Base-by-base conservation (phyloP, 495 filamentous ascomycete genomes). In the Hypoxylon rickii region DNA sequence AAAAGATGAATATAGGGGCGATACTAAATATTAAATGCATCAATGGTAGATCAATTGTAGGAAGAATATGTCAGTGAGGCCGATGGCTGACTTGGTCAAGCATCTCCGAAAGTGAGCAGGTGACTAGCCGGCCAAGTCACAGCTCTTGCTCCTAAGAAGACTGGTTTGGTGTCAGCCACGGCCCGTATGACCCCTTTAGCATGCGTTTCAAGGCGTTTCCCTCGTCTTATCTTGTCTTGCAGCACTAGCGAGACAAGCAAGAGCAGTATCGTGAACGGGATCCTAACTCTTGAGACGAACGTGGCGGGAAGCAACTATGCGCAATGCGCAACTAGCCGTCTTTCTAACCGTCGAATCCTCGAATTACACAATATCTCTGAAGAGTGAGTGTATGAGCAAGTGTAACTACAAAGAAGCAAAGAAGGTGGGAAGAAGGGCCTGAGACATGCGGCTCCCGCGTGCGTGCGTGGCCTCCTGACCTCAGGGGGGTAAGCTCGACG, bases 101-200 rank as follows among this genome's bases (percentile, higher is more conserved):
- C 20, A 33, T 12, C 26, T 39, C 31, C 29, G 21, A 12, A 44
- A 33, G 24, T 39, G 38, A 32, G 18, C 50, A 44, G 56, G 32
- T 53, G 56, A 60, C 49, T 17, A 3, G 31, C 37, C 15, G 43
- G 32, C 49, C 31, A 13, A 53, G 36, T 52, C 55, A 43, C 16
- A 11, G 42, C 26, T 21, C 34, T 43, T 52, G 42, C 55, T 48
- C 7, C 11, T 24, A 11, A n/a, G 41, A 31, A n/a, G 32, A 46
- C 13, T 22, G n/a, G n/a, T n/a, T n/a, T n/a, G n/a, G n/a, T n/a
- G n/a, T n/a, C 39, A 42, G 24, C 10, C 24, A 29, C 24, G 24
- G 5, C 24, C 24, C 15, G 12, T 42, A 13, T 24, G 19, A 26
- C 1, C 39, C 15, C 6, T 13, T 2, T 26, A n/a, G 12, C 18